Conservation (phyloP, 2,329 filamentous ascomycete genomes). For the Fonsecaea monophora region DNA sequence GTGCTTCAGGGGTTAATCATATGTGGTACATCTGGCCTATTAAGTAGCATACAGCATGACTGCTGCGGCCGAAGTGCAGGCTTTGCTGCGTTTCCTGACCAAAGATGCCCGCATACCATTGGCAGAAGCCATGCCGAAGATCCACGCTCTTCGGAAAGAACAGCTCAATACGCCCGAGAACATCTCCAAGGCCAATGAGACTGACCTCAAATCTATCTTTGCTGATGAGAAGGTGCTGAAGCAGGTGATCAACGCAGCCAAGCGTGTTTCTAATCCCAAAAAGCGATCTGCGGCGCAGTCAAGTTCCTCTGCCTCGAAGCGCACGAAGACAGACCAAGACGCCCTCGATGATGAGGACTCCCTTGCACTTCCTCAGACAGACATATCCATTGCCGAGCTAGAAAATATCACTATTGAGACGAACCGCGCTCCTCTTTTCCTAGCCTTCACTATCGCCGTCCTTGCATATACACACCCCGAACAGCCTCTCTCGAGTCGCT, state of each 20-base stretch:
- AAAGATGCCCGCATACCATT: conserved; percentile 65
- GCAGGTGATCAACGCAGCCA: conserved; percentile 64
- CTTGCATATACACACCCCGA: conserved; percentile 83
- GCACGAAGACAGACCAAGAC: conserved; percentile 31
- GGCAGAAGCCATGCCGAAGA: conserved; percentile 61
- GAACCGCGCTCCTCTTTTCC: conserved; percentile 80
- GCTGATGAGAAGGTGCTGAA: conserved; percentile 63
- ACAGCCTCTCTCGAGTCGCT: conserved; percentile 80
- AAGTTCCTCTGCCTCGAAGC: conserved; percentile 42
- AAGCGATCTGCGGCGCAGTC: conserved; percentile 55
- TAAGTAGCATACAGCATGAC: conserved; percentile 11
- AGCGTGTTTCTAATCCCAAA: conserved; percentile 58
- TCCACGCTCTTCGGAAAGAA: conserved; percentile 60
- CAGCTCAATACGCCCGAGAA: conserved; percentile 52
- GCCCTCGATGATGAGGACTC: conserved; percentile 47
- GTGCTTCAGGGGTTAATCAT: neutral
- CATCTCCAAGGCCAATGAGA: conserved; percentile 57
- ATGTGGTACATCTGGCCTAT: neutral
- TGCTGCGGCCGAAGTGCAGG: conserved; percentile 49
- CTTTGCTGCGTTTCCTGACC: conserved; percentile 63
- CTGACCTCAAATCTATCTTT: conserved; percentile 53
- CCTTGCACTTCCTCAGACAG: conserved; percentile 45
- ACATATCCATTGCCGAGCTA: conserved; percentile 57
- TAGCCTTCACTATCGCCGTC: conserved; percentile 78
- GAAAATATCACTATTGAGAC: conserved; percentile 67